phyloP scores from a whole-genome alignment of 2,329 filamentous ascomycete genomes.

The Colletotrichum caudatum region DNA sequence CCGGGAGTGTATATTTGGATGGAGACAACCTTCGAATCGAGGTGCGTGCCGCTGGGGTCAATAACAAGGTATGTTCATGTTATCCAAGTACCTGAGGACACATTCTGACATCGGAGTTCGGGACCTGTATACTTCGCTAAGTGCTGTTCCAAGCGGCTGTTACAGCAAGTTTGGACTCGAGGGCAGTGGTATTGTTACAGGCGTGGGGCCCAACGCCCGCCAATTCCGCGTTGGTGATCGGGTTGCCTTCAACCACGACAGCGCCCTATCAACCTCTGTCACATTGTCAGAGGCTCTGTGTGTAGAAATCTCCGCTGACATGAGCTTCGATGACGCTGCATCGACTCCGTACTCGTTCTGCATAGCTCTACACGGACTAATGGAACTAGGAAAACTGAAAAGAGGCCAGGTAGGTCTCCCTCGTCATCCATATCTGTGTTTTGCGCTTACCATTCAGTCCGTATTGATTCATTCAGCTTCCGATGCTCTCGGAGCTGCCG shows the following conservation, averaged over 20 bases:
- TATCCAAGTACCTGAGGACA: not conserved
- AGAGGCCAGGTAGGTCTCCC: slow-evolving; percentile 39
- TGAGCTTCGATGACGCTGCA: slow-evolving; percentile 48
- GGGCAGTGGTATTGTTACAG: slow-evolving; percentile 25
- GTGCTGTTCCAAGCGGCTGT: slow-evolving; percentile 28
- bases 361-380: slow-evolving; percentile 47
- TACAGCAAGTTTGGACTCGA: slow-evolving; percentile 40
- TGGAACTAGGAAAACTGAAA: slow-evolving; percentile 43
- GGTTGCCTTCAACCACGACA: slow-evolving; percentile 44
- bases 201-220: slow-evolving; percentile 5
- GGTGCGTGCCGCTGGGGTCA: slow-evolving; percentile 21
- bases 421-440: no score
- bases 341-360: slow-evolving; percentile 48
- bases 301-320: slow-evolving; percentile 46
- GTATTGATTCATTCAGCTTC: slow-evolving; percentile 37
- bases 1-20: not conserved
- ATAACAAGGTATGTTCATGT: slow-evolving; percentile 4
- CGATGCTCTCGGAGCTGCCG: slow-evolving; percentile 2
- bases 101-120: slow-evolving; percentile 7
- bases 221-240: slow-evolving; percentile 49
- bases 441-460: slow-evolving; percentile 42
- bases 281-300: slow-evolving; percentile 10
- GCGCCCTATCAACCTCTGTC: not conserved
- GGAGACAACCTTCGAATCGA: slow-evolving; percentile 4
- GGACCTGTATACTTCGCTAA: slow-evolving; percentile 33